These are phyloP conservation scores for Hibiscus mutabilis DNA, from an alignment of 345 rosid genomes.

Conservation along the genomic window DNA sequence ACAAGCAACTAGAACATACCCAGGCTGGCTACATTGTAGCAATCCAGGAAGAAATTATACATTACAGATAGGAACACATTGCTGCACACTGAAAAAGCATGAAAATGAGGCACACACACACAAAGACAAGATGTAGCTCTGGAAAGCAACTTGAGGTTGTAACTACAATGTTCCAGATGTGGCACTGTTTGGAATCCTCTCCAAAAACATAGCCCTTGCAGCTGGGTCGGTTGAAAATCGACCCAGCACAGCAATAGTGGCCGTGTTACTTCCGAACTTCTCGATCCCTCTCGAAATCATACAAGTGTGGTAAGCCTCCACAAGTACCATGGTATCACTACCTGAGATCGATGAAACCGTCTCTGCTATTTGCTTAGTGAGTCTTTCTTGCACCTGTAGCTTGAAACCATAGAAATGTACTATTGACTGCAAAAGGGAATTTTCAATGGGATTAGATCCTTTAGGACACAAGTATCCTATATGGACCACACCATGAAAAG, in stretches of 20 bases:
- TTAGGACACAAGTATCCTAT: conserved; percentile 55
- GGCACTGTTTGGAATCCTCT: conserved; percentile 39
- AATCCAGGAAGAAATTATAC: no score
- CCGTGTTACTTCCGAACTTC: conserved; percentile 87
- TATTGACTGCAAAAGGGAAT: conserved; percentile 54
- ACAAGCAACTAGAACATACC: no score
- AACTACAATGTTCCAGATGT: conserved; percentile 20
- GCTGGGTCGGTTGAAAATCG: conserved; percentile 53
- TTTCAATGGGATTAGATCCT: conserved; percentile 43
- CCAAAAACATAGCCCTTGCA: conserved; percentile 54
- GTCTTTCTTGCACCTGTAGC: conserved; percentile 98
- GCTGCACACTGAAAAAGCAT: neutral
- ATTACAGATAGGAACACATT: neutral
- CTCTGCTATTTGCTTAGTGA: conserved; percentile 84
- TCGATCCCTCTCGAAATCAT: conserved; percentile 96
- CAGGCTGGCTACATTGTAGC: no score
- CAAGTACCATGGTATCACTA: conserved; percentile 83
- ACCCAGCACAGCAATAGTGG: conserved; percentile 74
- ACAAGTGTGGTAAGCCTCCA: conserved; percentile 84
- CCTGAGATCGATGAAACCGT: conserved; percentile 59
- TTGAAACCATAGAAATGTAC: conserved; percentile 86
- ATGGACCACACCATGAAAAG: conserved; percentile 87
- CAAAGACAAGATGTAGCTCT: neutral
- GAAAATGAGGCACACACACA: neutral
- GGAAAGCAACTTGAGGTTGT: neutral